These are phyloP conservation scores for Panaeolus papilionaceus DNA, from an alignment of 768 basidiomycete species.

Conservation along the genomic window DNA sequence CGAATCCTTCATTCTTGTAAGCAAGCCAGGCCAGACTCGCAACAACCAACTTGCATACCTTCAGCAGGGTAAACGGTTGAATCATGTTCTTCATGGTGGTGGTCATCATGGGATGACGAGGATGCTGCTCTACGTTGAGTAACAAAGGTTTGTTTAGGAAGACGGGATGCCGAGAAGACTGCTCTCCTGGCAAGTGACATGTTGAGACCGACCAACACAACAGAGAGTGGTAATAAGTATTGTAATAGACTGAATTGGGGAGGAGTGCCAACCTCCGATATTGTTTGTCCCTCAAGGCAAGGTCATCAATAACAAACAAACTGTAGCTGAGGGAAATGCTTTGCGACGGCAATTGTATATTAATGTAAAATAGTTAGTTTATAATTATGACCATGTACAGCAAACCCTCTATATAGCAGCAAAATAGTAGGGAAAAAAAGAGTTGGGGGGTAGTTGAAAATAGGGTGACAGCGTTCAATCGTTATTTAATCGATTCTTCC, in stretches of 20 bases:
- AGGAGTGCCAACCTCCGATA: neutral
- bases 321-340: too few species aligned
- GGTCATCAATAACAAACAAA: neutral
- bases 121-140: slow-evolving; percentile 50
- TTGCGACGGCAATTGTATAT: neutral
- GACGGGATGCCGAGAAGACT: slow-evolving; percentile 42
- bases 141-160: slow-evolving; percentile 33
- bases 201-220: slow-evolving; percentile 12
- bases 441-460: slow-evolving; percentile 2
- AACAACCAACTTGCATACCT: slow-evolving; percentile 46
- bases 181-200: slow-evolving; percentile 54
- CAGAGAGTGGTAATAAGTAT: neutral
- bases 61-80: slow-evolving; percentile 59
- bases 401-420: neutral
- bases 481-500: slow-evolving; percentile 19
- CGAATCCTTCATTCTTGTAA: slow-evolving; percentile 54
- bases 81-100: slow-evolving; percentile 34
- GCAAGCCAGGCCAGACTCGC: neutral
- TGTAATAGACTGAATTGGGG: neutral
- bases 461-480: slow-evolving; percentile 8
- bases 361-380: neutral
- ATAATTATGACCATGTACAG: slow-evolving; percentile 1
- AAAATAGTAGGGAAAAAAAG: neutral
- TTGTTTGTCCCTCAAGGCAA: slow-evolving; percentile 8
- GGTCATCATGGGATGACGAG: slow-evolving; percentile 48